Evolutionary conservation across 257 asterid species (phyloP), one percentile per base, ranked within the genome.

Genomic region (Vinca minor): DNA sequence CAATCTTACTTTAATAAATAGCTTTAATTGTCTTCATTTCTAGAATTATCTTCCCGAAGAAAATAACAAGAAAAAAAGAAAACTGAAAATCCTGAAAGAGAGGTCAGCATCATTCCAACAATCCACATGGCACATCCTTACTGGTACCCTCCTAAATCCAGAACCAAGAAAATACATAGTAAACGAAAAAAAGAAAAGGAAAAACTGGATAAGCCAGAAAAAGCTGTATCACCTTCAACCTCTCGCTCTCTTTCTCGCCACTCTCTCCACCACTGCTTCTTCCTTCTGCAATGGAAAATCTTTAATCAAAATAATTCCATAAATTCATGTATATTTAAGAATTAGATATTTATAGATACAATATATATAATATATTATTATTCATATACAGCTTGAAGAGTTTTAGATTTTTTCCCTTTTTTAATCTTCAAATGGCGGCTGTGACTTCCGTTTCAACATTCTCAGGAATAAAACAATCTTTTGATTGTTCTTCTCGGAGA

Each of bases 371-470:
- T n/a, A n/a, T 59, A 57, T 29, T 31, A 34, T 36, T 60, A 38
- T 60, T n/a, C 18, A 60, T 11, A 39, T 26, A n/a, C n/a, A n/a
- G n/a, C 20, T 61, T 1, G 32, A 21, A 21, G 21, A 10, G 39
- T 39, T 21, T 35, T 21, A 25, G 64, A 59, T 59, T 35, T 32
- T n/a, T n/a, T n/a, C n/a, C n/a, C n/a, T n/a, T n/a, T 42, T 31
- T 10, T 50, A 20, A 2, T 34, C 35, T 14, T 42, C 31, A 35
- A 36, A 70, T 70, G 70, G 75, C 75, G 54, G 66, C 75, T 20
- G 75, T 70, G 38, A 70, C 52, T 45, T 70, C 75, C 23, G 75
- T 70, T 14, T 70, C 75, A 3, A 70, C 66, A 28, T 70, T 70
- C 53, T 63, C 61, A 34, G 66, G 66, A 38, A 64, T 64, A 64